Base-by-base conservation (phyloP, 352 stramenopile genomes). In the Globisporangium paddicum region DNA sequence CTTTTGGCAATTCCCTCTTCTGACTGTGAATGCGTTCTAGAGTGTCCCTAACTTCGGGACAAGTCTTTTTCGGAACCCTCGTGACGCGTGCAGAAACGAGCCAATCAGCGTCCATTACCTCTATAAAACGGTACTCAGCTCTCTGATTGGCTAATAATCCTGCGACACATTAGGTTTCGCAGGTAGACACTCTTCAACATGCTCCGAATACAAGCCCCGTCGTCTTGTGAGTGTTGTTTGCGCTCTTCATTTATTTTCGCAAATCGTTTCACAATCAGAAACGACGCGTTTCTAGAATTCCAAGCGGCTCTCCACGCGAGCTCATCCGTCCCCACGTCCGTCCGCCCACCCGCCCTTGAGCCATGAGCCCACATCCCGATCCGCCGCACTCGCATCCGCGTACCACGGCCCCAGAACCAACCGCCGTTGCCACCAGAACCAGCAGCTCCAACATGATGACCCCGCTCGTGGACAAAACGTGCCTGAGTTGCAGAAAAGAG, bases 401-500 rank as follows among this genome's bases (percentile, higher is more conserved):
- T 5, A 10, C 9, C 46, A 16, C 25, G 25, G 16, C 47, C n/a
- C 5, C 47, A 16, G 28, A 25, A 11, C 4, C 10, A 28, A 41
- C 8, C 47, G 28, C 46, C 16, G 5, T 13, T 25, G 26, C 26
- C 50, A n/a, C n/a, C n/a, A n/a, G n/a, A n/a, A n/a, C n/a, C n/a
- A n/a, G n/a, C n/a, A 55, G n/a, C 28, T 41, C n/a, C 14, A 41
- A 55, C 19, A 21, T 8, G 11, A 13, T n/a, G 19, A 23, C 41
- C 25, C 28, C 26, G 16, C 26, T 47, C 18, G 49, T 48, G 18
- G 37, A 45, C 26, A 48, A 57, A 28, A 41, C 19, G 10, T 90
- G 83, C 41, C 71, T 80, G 2, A 60, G 61, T 16, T 93, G 83
- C 53, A 71, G 78, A 9, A 58, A 62, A 32, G 2, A 10, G 14